Evolutionary conservation across 2,329 filamentous ascomycete species (phyloP).

Genomic region (Zasmidium angulare): DNA sequence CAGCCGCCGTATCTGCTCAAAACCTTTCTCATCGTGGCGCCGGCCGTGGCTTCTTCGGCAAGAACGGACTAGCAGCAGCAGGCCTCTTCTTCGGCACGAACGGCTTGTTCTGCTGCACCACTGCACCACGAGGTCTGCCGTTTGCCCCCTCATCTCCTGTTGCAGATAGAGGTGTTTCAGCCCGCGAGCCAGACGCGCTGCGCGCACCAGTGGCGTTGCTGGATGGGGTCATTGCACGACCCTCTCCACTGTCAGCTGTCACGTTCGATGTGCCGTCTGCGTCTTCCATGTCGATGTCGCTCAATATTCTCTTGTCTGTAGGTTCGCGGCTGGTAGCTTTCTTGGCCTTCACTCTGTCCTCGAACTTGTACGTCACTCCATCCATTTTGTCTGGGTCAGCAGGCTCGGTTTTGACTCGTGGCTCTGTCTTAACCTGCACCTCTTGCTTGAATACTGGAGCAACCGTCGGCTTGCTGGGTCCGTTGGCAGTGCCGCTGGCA

Average conservation of each 20-base stretch:
- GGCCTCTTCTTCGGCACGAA: slow-evolving; percentile 21
- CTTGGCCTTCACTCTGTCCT: slow-evolving; percentile 29
- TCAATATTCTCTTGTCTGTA: slow-evolving; percentile 1
- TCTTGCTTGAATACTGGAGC: neutral
- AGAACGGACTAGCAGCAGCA: slow-evolving; percentile 5
- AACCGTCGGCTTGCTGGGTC: neutral
- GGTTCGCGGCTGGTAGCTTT: slow-evolving; percentile 5
- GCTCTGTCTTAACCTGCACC: neutral
- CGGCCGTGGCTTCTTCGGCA: slow-evolving; percentile 3
- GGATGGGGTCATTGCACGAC: slow-evolving; percentile 2
- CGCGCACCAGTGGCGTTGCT: slow-evolving; percentile 1
- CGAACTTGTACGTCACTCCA: slow-evolving; percentile 33
- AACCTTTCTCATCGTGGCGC: neutral
- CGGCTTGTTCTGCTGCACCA: slow-evolving; percentile 4
- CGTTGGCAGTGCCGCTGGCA: neutral
- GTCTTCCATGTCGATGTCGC: slow-evolving; percentile 36
- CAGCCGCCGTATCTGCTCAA: neutral
- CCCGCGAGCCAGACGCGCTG: slow-evolving; percentile 16
- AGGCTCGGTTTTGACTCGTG: slow-evolving; percentile 21
- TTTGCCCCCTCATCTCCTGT: neutral
- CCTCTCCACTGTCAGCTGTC: slow-evolving; percentile 1
- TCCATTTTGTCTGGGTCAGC: slow-evolving; percentile 41
- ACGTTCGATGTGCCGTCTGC: slow-evolving; percentile 8
- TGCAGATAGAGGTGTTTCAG: slow-evolving; percentile 23
- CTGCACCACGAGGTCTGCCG: neutral